A percentile compares a stretch with the other conserved stretches of the same genome.
Conservation (phyloP, 495 filamentous ascomycete species). For the Podospora didyma region DNA sequence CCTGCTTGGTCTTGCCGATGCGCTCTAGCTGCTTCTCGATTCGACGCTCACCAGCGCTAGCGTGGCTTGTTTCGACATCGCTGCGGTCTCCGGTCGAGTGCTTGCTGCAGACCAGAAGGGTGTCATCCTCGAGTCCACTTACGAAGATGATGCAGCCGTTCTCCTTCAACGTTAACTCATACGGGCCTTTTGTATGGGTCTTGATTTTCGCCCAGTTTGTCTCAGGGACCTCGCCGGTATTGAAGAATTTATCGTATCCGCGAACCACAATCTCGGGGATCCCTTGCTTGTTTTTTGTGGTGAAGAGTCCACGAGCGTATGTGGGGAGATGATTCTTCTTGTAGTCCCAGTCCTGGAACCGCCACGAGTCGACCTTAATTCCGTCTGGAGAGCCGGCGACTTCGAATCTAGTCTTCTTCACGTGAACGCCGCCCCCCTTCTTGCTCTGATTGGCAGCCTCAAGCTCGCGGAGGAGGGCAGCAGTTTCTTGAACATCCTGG, state of each 20-base stretch:
- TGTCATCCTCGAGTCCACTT: constrained; percentile 80
- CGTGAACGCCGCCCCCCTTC: constrained; percentile 49
- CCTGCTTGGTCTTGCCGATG: constrained; percentile 69
- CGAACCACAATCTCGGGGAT: constrained; percentile 73
- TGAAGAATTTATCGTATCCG: constrained; percentile 99
- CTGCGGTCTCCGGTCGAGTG: constrained; percentile 81
- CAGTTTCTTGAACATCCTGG: constrained; percentile 62
- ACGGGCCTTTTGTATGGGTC: constrained; percentile 75
- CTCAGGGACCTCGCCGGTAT: constrained; percentile 69
- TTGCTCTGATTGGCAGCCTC: constrained; percentile 51
- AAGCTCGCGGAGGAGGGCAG: constrained; percentile 54
- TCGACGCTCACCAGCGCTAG: constrained; percentile 79
- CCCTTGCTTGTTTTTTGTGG: constrained; percentile 57
- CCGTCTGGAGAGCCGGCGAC: constrained; percentile 54
- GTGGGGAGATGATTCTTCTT: constrained; percentile 79
- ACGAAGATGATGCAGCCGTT: constrained; percentile 99
- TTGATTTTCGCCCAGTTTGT: constrained; percentile 82
- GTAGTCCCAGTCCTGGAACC: constrained; percentile 91
- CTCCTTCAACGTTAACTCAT: constrained; percentile 94
- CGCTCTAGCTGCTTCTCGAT: constrained; percentile 71
- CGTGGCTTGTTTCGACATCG: constrained; percentile 73
- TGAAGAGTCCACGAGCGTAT: constrained; percentile 91
- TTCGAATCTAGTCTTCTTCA: constrained; percentile 70
- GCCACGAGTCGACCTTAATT: constrained; percentile 82
- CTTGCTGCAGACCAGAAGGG: constrained; percentile 92